These are phyloP conservation scores for Auriscalpium microsporum DNA, from an alignment of 768 basidiomycete species.

Conservation along the genomic window DNA sequence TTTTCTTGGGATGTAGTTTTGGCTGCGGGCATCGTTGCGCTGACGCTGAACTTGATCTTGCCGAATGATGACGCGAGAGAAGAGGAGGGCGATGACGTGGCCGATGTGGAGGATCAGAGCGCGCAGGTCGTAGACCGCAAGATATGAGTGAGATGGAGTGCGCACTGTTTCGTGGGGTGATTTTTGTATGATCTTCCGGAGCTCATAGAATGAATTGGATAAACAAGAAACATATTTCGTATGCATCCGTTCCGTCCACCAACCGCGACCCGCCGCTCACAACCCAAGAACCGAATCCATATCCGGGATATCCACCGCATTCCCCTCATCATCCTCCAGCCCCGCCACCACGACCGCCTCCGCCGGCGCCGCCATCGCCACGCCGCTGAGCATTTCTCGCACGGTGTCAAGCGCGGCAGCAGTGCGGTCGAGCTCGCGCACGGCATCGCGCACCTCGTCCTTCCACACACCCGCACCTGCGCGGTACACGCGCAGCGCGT, in stretches of 20 bases:
- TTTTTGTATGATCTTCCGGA: no score
- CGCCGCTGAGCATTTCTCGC: background rate
- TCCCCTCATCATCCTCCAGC: background rate
- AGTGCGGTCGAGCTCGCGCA: background rate
- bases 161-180: no score
- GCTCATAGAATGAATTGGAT: no score
- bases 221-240: no score
- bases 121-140: background rate
- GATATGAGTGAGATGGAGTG: no score
- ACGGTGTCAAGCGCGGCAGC: background rate
- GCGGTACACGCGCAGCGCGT: no score
- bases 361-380: background rate
- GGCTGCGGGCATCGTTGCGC: slow-evolving; percentile 33
- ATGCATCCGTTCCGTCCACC: background rate
- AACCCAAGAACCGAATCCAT: background rate
- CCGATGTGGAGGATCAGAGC: background rate
- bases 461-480: no score
- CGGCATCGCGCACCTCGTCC: background rate
- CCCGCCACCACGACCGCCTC: background rate
- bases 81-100: background rate
- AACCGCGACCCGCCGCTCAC: no score
- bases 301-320: background rate
- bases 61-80: slow-evolving; percentile 23
- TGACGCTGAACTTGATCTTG: slow-evolving; percentile 38
- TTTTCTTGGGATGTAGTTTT: slow-evolving; percentile 26